Evolutionary conservation across 257 asterid genomes (phyloP).

Genomic region (Solanum okadae): DNA sequence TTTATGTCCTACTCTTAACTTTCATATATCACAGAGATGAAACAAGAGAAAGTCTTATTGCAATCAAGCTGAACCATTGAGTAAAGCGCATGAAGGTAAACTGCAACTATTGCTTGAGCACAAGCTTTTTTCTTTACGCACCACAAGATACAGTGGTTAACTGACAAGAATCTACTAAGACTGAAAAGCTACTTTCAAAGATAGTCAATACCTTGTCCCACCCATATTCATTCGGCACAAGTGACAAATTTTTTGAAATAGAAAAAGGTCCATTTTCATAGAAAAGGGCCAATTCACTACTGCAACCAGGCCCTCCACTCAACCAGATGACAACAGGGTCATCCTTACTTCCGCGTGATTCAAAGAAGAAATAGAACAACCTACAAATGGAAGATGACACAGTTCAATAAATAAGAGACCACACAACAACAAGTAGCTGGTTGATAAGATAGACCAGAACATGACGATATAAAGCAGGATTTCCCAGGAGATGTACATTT

Average conservation of each 20-base stretch:
- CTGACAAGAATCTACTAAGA: not conserved
- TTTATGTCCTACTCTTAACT: not conserved
- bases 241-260: conserved; percentile 64
- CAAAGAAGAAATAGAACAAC: conserved; percentile 93
- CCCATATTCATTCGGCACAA: conserved; percentile 72
- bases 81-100: not conserved
- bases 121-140: not conserved
- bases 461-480: not conserved
- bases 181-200: not conserved
- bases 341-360: conserved; percentile 61
- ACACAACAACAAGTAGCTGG: not conserved
- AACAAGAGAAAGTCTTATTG: not conserved
- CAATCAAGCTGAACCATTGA: not conserved
- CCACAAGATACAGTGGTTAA: not conserved
- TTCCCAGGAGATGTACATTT: not conserved
- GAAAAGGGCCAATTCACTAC: conserved; percentile 95
- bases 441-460: not conserved
- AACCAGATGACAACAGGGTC: conserved; percentile 96
- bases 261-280: conserved; percentile 91
- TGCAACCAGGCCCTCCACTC: conserved; percentile 99
- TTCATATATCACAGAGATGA: not conserved
- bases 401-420: not conserved
- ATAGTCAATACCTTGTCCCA: conserved; percentile 34
- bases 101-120: not conserved
- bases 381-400: conserved; percentile 24